Evolutionary conservation across 208 protist species (phyloP).

Genomic region (Vickermania spadyakhi): DNA sequence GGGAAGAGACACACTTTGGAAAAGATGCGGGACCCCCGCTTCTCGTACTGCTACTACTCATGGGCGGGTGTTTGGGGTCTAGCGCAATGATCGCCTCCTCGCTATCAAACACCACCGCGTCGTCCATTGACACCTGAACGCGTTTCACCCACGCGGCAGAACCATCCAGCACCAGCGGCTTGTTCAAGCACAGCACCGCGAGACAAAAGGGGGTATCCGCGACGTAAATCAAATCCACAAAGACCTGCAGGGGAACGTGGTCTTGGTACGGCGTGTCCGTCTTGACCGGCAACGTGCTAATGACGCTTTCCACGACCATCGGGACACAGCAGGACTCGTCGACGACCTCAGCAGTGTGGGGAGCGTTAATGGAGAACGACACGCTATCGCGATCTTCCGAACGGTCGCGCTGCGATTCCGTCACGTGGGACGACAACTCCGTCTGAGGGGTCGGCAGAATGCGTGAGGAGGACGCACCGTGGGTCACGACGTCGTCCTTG

Average conservation of each 20-base stretch:
- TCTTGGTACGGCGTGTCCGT: slow-evolving; percentile 5
- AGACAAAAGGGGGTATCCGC: slow-evolving; percentile 53
- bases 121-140: slow-evolving; percentile 42
- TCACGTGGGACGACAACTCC: too few relatives aligned
- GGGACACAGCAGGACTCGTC: slow-evolving; percentile 2
- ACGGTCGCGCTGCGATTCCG: background rate
- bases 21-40: background rate
- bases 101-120: slow-evolving; percentile 50
- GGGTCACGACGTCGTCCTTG: background rate
- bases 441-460: too few relatives aligned
- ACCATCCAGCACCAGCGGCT: slow-evolving; percentile 26
- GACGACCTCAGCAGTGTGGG: too few relatives aligned
- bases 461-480: background rate
- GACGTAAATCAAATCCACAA: slow-evolving; percentile 45
- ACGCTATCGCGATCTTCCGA: slow-evolving; percentile 3
- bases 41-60: background rate
- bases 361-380: too few relatives aligned
- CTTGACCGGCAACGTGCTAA: slow-evolving; percentile 9
- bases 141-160: slow-evolving; percentile 42
- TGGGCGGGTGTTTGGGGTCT: background rate
- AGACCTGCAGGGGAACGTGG: slow-evolving; percentile 19
- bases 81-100: slow-evolving; percentile 24
- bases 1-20: slow-evolving; percentile 18
- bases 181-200: slow-evolving; percentile 26
- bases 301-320: slow-evolving; percentile 19